A percentile compares a stretch with the other conserved stretches of the same genome.
phyloP scores from a whole-genome alignment of 768 basidiomycete genomes.

The Lyophyllum decastes region DNA sequence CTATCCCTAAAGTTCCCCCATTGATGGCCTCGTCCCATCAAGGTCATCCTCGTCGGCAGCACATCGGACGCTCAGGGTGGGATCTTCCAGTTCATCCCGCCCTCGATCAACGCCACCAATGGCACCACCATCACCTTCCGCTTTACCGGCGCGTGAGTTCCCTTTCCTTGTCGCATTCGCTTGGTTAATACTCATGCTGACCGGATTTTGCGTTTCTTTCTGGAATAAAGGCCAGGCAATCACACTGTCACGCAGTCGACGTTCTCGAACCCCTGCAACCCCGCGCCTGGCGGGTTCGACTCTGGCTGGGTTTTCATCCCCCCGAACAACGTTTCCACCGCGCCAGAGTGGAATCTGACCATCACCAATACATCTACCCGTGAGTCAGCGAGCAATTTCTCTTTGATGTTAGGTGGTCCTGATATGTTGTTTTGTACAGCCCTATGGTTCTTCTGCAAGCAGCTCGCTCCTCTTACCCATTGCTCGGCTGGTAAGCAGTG shows the following conservation, averaged over 20 bases:
- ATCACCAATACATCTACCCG: constrained; percentile 48
- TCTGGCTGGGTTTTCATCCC: constrained; percentile 52
- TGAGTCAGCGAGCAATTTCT: constrained; percentile 25
- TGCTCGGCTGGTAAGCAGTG: constrained; percentile 33
- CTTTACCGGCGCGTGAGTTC: constrained; percentile 45
- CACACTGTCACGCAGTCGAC: constrained; percentile 56
- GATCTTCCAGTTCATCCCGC: constrained; percentile 48
- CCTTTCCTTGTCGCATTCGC: not conserved
- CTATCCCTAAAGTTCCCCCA: not conserved
- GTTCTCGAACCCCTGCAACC: constrained; percentile 46
- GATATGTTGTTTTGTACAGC: constrained; percentile 29
- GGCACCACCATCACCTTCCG: constrained; percentile 51
- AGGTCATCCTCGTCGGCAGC: constrained; percentile 42
- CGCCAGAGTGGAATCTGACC: constrained; percentile 51
- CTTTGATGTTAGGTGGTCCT: constrained; percentile 19
- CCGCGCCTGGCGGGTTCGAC: constrained; percentile 49
- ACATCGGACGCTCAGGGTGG: constrained; percentile 28
- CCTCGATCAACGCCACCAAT: constrained; percentile 38
- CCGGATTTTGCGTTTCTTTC: not conserved
- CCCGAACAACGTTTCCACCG: constrained; percentile 16
- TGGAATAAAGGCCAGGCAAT: constrained; percentile 43
- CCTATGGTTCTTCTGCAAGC: constrained; percentile 64
- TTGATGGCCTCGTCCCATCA: constrained; percentile 6
- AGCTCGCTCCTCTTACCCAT: constrained; percentile 39
- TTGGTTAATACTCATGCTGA: not conserved